phyloP scores from a whole-genome alignment of 2,329 filamentous ascomycete species.

The Paracorniculantispora psalliotae region DNA sequence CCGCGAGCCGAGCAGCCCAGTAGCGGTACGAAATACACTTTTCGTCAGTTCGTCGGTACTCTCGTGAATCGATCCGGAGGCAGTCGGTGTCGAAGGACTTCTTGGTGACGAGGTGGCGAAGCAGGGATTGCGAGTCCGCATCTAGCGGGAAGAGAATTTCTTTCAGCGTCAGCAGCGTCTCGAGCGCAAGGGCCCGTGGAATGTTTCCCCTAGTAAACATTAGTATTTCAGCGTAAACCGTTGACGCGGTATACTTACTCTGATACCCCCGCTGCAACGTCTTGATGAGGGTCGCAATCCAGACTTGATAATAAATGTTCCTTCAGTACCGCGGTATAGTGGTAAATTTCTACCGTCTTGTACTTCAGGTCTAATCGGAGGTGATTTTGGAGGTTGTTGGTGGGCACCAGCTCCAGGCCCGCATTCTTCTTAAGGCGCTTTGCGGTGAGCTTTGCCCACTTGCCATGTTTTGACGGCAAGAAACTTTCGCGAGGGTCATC shows the following conservation, averaged over 20 bases:
- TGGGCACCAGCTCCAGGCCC: conserved; percentile 9
- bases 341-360: conserved; percentile 12
- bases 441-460: neutral
- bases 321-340: conserved; percentile 13
- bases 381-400: conserved; percentile 13
- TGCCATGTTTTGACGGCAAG: neutral
- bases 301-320: conserved; percentile 5
- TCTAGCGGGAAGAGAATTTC: conserved; percentile 17
- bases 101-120: conserved; percentile 8
- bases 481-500: neutral
- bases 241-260: neutral
- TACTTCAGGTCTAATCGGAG: conserved; percentile 4
- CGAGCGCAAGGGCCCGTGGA: conserved; percentile 16
- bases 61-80: conserved; percentile 8
- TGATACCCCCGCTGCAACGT: neutral
- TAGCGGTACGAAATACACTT: conserved; percentile 15
- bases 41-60: conserved; percentile 13
- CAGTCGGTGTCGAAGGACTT: conserved; percentile 15
- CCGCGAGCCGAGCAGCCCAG: conserved; percentile 13
- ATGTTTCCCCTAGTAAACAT: conserved; percentile 12
- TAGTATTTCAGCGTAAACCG: no score
- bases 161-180: conserved; percentile 16
- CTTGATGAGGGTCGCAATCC: neutral
- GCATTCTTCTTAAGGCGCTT: conserved; percentile 12
- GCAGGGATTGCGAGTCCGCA: conserved; percentile 13